These are phyloP conservation scores for Thalassiosira profunda DNA, from an alignment of 108 stramenopile genomes.

Conservation along the genomic window DNA sequence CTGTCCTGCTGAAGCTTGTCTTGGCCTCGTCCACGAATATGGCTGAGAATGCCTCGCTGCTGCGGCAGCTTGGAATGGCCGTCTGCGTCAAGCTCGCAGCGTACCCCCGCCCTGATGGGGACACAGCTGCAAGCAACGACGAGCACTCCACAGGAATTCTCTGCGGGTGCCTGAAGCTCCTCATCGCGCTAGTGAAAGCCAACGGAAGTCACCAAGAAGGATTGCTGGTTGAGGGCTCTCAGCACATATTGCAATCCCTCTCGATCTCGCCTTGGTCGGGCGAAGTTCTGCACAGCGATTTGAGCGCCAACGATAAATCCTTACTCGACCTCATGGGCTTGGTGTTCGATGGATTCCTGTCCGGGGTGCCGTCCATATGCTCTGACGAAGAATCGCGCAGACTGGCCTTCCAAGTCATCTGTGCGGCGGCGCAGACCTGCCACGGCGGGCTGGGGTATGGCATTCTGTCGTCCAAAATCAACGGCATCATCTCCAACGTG, in stretches of 20 bases:
- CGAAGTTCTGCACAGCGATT: background rate
- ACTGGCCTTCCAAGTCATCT: slow-evolving; percentile 80
- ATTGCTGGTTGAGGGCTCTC: slow-evolving; percentile 57
- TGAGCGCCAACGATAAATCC: slow-evolving; percentile 40
- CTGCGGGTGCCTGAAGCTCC: slow-evolving; percentile 82
- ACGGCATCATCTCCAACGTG: slow-evolving; percentile 58
- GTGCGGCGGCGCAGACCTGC: slow-evolving; percentile 72
- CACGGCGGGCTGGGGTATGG: slow-evolving; percentile 63
- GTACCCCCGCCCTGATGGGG: slow-evolving; percentile 64
- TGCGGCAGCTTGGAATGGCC: slow-evolving; percentile 67
- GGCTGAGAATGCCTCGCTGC: slow-evolving; percentile 25
- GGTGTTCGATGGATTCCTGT: slow-evolving; percentile 87
- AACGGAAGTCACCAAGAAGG: slow-evolving; percentile 35
- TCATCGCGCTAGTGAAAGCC: slow-evolving; percentile 72
- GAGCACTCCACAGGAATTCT: slow-evolving; percentile 85
- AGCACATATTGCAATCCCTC: slow-evolving; percentile 50
- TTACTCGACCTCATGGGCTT: slow-evolving; percentile 87
- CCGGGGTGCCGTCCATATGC: slow-evolving; percentile 74
- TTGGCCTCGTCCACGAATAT: slow-evolving; percentile 24
- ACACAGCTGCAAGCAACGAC: slow-evolving; percentile 55
- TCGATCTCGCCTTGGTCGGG: slow-evolving; percentile 62
- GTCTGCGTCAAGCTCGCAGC: slow-evolving; percentile 84
- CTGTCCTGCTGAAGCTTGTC: slow-evolving; percentile 75
- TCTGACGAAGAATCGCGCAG: slow-evolving; percentile 83
- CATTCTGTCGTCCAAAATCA: slow-evolving; percentile 64